phyloP scores from a whole-genome alignment of 768 basidiomycete species.

The Mycena vulgaris region DNA sequence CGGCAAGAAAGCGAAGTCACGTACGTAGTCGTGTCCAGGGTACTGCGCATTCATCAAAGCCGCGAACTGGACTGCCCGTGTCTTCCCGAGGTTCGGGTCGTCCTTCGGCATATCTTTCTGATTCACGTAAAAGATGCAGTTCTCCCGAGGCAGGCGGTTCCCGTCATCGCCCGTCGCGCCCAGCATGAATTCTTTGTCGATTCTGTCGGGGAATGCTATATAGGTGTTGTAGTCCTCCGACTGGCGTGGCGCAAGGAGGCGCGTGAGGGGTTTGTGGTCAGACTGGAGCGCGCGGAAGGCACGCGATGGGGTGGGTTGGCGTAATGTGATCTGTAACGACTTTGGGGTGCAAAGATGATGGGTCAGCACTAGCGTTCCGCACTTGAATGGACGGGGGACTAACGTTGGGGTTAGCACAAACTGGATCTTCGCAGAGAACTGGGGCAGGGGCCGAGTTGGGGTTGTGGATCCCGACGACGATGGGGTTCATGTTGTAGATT shows the following conservation, averaged over 20 bases:
- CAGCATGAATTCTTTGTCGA: constrained; percentile 4
- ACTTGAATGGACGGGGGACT: too few species aligned
- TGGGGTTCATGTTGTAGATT: neutral
- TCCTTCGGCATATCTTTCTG: neutral
- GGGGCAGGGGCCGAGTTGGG: too few species aligned
- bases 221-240: neutral
- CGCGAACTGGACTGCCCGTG: constrained; percentile 7
- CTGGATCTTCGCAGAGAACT: too few species aligned
- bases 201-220: neutral
- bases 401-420: too few species aligned
- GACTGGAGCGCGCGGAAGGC: too few species aligned
- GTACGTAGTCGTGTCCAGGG: constrained; percentile 12
- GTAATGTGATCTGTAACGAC: too few species aligned
- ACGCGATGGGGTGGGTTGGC: too few species aligned
- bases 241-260: neutral
- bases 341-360: too few species aligned
- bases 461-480: neutral
- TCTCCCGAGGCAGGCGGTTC: neutral
- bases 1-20: neutral
- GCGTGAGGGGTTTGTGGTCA: neutral
- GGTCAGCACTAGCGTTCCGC: too few species aligned
- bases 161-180: neutral
- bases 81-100: constrained; percentile 19
- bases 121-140: constrained; percentile 25
- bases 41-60: neutral